These are phyloP conservation scores for Antitrichia curtipendula DNA, from an alignment of 225 moss, liverwort and hornwort genomes.

Conservation along the genomic window DNA sequence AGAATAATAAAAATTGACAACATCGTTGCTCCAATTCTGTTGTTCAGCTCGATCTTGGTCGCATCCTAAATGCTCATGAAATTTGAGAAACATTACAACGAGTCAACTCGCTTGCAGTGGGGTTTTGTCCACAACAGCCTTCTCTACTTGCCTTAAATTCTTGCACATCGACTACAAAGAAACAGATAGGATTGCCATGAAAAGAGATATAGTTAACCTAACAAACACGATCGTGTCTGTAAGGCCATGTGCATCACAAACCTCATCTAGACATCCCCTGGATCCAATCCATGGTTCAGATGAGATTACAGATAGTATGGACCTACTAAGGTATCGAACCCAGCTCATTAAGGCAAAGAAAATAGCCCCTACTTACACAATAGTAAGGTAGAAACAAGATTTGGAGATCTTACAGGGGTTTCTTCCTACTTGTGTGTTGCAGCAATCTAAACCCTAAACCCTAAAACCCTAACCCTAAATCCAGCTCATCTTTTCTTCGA, in stretches of 20 bases:
- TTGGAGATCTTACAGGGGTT: neutral
- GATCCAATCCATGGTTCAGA: neutral
- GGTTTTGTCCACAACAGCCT: neutral
- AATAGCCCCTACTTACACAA: neutral
- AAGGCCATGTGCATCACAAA: neutral
- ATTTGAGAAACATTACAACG: neutral
- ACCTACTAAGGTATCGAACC: neutral
- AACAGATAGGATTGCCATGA: neutral
- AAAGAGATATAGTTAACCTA: neutral
- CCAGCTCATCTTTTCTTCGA: neutral
- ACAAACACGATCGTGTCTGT: neutral
- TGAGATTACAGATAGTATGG: neutral
- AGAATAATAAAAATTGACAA: neutral
- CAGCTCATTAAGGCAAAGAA: neutral
- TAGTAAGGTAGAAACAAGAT: neutral
- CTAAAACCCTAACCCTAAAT: neutral
- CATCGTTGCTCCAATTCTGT: neutral
- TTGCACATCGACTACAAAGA: neutral
- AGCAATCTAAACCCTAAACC: neutral
- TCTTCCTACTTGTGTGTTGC: neutral
- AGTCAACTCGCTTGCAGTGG: neutral
- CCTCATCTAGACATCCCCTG: neutral
- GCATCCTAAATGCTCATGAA: neutral
- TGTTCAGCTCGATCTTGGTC: neutral
- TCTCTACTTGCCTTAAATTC: neutral